phyloP scores from a whole-genome alignment of 2,329 filamentous ascomycete genomes.

The Fusarium liriodendri region DNA sequence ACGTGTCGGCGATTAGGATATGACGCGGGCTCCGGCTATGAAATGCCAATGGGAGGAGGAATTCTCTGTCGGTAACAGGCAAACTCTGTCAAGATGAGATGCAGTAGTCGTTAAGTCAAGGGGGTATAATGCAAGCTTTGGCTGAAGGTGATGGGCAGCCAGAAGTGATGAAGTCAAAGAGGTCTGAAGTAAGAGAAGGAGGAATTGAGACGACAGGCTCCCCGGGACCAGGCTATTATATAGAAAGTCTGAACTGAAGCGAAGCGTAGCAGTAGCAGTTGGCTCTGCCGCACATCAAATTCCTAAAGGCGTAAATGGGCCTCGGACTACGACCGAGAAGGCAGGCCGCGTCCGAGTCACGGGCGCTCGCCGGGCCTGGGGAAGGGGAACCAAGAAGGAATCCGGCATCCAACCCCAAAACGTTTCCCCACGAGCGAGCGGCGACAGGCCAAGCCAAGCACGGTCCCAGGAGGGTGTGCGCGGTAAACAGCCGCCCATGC shows the following conservation, averaged over 20 bases:
- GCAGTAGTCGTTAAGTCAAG: background rate
- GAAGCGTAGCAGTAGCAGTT: constrained; percentile 15
- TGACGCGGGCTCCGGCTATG: constrained; percentile 26
- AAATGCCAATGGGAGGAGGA: constrained; percentile 15
- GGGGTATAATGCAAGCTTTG: background rate
- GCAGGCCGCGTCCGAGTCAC: constrained; percentile 22
- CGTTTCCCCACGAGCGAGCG: constrained; percentile 14
- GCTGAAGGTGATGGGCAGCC: background rate
- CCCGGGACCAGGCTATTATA: constrained; percentile 21
- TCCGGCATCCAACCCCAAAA: constrained; percentile 18
- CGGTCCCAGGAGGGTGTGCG: background rate
- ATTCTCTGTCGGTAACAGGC: constrained; percentile 11
- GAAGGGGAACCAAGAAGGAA: constrained; percentile 29
- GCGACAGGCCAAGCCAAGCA: background rate
- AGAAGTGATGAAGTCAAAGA: background rate
- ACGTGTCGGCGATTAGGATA: constrained; percentile 46
- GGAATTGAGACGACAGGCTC: background rate
- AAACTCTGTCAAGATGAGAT: constrained; percentile 1
- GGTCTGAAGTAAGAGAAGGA: background rate
- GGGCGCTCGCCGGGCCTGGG: constrained; percentile 39
- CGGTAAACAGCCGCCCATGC: background rate
- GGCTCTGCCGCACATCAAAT: constrained; percentile 33
- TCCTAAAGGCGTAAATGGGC: constrained; percentile 30
- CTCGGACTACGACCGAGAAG: constrained; percentile 40
- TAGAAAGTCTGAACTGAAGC: constrained; percentile 6